These are phyloP conservation scores for Hymenoscyphus infarciens DNA, from an alignment of 2,329 filamentous ascomycete genomes.

Conservation along the genomic window DNA sequence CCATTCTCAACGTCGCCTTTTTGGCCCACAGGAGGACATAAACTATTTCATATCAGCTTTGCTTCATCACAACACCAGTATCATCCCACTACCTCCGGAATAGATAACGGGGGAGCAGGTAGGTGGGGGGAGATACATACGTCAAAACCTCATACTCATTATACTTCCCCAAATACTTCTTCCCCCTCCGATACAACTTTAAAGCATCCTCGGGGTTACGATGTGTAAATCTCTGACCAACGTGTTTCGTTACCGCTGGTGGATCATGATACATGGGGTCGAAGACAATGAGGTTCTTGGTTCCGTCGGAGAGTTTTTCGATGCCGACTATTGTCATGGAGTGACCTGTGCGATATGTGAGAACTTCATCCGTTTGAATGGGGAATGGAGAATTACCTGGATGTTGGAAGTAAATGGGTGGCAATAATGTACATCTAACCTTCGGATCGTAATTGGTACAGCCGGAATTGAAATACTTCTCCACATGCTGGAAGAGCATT, in stretches of 20 bases:
- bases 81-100: too few relatives aligned
- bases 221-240: slow-evolving; percentile 41
- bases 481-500: slow-evolving; percentile 63
- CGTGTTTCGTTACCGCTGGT: slow-evolving; percentile 56
- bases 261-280: slow-evolving; percentile 80
- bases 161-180: slow-evolving; percentile 65
- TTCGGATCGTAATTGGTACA: slow-evolving; percentile 50
- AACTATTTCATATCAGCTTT: not conserved
- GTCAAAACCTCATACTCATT: slow-evolving; percentile 76
- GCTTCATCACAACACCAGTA: too few relatives aligned
- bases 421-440: slow-evolving; percentile 67
- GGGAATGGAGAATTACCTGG: too few relatives aligned
- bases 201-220: slow-evolving; percentile 53
- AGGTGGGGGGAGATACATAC: slow-evolving; percentile 45
- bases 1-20: not conserved
- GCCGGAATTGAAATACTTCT: slow-evolving; percentile 68
- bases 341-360: slow-evolving; percentile 58
- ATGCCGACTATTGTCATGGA: slow-evolving; percentile 88
- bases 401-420: slow-evolving; percentile 89
- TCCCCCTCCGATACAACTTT: slow-evolving; percentile 69
- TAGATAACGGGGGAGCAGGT: too few relatives aligned
- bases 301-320: slow-evolving; percentile 63
- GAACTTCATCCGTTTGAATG: too few relatives aligned
- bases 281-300: slow-evolving; percentile 73
- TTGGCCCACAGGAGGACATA: not conserved